phyloP scores from a whole-genome alignment of 108 stramenopile species.

The Skeletonema tropicum region DNA sequence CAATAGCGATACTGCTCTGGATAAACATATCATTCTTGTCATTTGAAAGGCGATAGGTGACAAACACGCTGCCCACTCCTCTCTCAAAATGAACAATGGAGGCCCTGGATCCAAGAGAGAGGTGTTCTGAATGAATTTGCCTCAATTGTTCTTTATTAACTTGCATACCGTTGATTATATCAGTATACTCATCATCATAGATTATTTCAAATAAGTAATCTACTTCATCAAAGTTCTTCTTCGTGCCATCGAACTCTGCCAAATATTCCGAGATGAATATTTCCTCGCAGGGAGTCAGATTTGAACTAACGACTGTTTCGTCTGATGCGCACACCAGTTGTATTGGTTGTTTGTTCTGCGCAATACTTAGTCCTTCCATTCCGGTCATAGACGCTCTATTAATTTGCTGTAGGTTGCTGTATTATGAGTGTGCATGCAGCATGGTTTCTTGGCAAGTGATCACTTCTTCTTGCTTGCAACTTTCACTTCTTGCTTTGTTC shows the following conservation, averaged over 20 bases:
- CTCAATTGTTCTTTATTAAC: not conserved
- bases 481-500: too few relatives aligned
- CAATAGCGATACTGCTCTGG: not conserved
- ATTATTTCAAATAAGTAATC: not conserved
- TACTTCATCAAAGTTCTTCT: not conserved
- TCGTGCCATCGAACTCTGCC: not conserved
- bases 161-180: not conserved
- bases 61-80: not conserved
- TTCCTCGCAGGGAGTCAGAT: not conserved
- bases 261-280: slow-evolving; percentile 1
- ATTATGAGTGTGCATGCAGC: not conserved
- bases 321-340: not conserved
- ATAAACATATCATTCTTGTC: slow-evolving; percentile 6
- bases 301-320: not conserved
- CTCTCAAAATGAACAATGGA: not conserved
- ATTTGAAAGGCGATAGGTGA: not conserved
- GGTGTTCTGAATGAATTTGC: not conserved
- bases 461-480: not conserved
- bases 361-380: not conserved
- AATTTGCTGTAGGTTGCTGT: not conserved
- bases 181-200: not conserved
- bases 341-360: not conserved
- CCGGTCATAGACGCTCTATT: not conserved
- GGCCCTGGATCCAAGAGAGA: not conserved
- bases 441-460: too few relatives aligned